Base-by-base conservation (phyloP, 306 rosid species). In the Rosa persica region DNA sequence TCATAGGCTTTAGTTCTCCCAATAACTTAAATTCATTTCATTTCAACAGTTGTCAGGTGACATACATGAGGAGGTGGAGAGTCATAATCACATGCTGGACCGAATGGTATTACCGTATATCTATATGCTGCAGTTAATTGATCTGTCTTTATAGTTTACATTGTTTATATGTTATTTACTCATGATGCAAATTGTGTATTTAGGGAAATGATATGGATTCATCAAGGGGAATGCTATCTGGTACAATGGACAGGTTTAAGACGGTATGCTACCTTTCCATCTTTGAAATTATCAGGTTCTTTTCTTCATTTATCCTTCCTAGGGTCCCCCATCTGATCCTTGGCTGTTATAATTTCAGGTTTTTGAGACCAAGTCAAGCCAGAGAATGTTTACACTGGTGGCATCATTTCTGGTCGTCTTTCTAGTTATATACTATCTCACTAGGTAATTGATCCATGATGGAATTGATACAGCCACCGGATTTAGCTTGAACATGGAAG, bases 121-220 rank as follows among this genome's bases (percentile, higher is more conserved):
- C 34, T 61, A 19, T 81, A 76, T 67, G 73, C 70, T 79, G 73
- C 82, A n/a, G 72, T 80, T 34, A 60, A 30, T 34, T 23, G 27
- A 68, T 70, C 72, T 27, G 22, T 72, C 25, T 30, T 55, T 57
- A 10, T 42, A 19, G 49, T 51, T 38, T 12, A 64, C 5, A 1
- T n/a, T n/a, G 69, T 52, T 8, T 68, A 20, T 38, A 19, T 38
- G n/a, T 44, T 49, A 39, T 57, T 62, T 51, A 61, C 27, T 51
- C 20, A 30, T 61, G 25, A 46, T 57, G 36, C 51, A 70, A 76
- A 66, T 69, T 42, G 38, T 62, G 48, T 84, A 47, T 44, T 27
- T 49, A 94, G 98, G 97, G 98, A 65, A 89, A 89, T 72, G 97
- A 89, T 90, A 94, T 94, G 97, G 98, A 94, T 86, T 64, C 97